Evolutionary conservation across 2,329 filamentous ascomycete species (phyloP).

Genomic region (Fusarium nematophilum): DNA sequence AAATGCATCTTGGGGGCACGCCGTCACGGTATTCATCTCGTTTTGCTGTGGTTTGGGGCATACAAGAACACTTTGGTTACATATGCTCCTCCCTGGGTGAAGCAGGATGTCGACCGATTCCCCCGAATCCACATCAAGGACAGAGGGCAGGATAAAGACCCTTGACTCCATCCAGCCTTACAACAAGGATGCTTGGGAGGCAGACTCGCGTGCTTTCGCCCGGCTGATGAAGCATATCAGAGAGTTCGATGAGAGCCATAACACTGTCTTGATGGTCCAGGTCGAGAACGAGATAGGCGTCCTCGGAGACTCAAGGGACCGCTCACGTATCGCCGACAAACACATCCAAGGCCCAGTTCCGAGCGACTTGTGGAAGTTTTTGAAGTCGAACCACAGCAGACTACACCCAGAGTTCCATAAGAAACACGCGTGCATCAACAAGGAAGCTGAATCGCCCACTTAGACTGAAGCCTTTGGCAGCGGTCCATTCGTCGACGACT

Average conservation of each 20-base stretch:
- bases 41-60: conserved; percentile 4
- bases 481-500: not conserved
- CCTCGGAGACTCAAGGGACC: not conserved
- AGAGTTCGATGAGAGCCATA: not conserved
- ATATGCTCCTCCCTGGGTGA: not conserved
- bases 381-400: not conserved
- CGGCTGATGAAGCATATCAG: not conserved
- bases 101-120: not conserved
- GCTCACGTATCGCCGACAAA: not conserved
- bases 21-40: not conserved
- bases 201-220: not conserved
- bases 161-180: not conserved
- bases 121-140: not conserved
- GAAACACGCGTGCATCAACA: not conserved
- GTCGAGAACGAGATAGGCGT: not conserved
- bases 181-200: not conserved
- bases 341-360: not conserved
- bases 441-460: not conserved
- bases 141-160: not conserved
- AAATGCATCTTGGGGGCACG: not conserved
- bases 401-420: not conserved
- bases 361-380: not conserved
- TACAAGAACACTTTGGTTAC: conserved; percentile 1
- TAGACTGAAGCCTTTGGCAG: no score
- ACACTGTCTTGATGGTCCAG: conserved; percentile 1